Conservation (phyloP, 139 green algal genomes). For the Tetraselmis striata region DNA sequence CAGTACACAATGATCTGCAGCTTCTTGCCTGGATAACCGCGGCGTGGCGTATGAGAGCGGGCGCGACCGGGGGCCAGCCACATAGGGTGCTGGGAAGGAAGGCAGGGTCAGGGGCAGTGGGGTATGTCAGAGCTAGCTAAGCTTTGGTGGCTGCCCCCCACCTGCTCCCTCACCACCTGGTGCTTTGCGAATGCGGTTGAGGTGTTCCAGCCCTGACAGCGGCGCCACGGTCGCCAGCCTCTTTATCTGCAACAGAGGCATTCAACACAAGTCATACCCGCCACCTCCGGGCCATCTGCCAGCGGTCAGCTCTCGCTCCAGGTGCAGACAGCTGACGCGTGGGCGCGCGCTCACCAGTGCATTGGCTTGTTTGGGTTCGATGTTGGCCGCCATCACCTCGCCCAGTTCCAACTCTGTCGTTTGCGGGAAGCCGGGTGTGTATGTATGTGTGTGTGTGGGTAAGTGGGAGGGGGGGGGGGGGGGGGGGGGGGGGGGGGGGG, state of each 20-base stretch:
- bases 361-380: conserved; percentile 19
- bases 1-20: not conserved
- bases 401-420: conserved; percentile 13
- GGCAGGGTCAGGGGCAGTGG: not conserved
- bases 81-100: not conserved
- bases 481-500: too few relatives aligned
- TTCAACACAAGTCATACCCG: not conserved
- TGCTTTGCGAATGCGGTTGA: conserved; percentile 53
- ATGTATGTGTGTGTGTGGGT: not conserved
- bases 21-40: not conserved
- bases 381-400: conserved; percentile 15
- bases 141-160: too few relatives aligned
- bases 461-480: not conserved
- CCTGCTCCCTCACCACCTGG: not conserved
- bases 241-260: conserved; percentile 21
- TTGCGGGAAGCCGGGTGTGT: not conserved
- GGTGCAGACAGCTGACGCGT: not conserved
- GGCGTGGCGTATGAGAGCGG: not conserved
- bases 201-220: conserved; percentile 41
- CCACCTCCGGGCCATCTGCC: not conserved
- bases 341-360: conserved; percentile 8
- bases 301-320: not conserved
- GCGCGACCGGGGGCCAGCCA: too few relatives aligned
- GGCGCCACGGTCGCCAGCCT: conserved; percentile 20
- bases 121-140: not conserved